Evolutionary conservation across 305 asterid genomes (phyloP), one percentile per base, ranked within the genome.

Genomic region (Vinca major): DNA sequence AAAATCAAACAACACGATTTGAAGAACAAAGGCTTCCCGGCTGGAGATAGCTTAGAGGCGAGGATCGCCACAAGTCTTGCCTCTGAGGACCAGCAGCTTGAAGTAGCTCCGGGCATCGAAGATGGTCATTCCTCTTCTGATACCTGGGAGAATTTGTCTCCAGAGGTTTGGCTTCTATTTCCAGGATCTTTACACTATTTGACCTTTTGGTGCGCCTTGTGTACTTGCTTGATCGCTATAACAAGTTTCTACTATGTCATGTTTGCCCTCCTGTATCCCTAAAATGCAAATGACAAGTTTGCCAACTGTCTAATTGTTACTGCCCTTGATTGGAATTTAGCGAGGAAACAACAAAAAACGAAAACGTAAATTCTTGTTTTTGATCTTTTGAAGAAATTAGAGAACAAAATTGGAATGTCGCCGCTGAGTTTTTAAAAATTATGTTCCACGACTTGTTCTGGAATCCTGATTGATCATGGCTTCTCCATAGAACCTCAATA

Each of bases 141-240:
- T 64, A 74, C 60, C 40, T 20, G 50, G 63, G 68, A 53, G 47
- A 48, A 73, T 50, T 45, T 66, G 75, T 40, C 69, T 71, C 64
- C 57, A 73, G 84, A 88, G 91, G 96, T 89, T 58, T 65, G 75
- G 51, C 64, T 76, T 68, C 43, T 73, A 39, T 66, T 47, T 54
- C 41, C 13, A 5, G 51, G 10, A 47, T 47, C 14, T 55, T 39
- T 43, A 47, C 21, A 9, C 48, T 7, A 41, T 3, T 47, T 21
- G 45, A 21, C 5, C 40, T 6, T 63, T 41, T 71, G 20, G 33
- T 26, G n/a, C 2, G 36, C 49, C 49, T 33, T 62, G 21, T 33
- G 51, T 40, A 54, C 21, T 39, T 40, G 63, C 68, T 41, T 9
- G 45, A 37, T 14, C 7, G 49, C 40, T 53, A 41, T 19, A 54